Conservation (phyloP, 1,284 basidiomycete genomes). For the Lentinula novae-zelandiae region DNA sequence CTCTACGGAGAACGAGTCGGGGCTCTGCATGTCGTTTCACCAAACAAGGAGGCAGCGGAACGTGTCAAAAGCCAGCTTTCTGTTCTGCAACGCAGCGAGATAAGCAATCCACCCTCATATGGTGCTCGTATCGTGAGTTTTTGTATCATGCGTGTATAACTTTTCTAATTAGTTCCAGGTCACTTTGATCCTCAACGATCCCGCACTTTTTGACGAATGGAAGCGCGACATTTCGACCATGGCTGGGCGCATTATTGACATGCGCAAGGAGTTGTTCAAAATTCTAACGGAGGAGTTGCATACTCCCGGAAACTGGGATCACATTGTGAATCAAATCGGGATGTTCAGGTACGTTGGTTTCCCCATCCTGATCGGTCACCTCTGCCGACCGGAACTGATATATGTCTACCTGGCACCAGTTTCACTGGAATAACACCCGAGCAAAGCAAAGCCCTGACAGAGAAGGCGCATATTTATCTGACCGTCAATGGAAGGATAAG, state of each 20-base stretch:
- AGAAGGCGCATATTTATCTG: slow-evolving; percentile 86
- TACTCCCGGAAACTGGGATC: slow-evolving; percentile 91
- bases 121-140: slow-evolving; percentile 80
- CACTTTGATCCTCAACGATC: slow-evolving; percentile 74
- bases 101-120: slow-evolving; percentile 89
- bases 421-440: slow-evolving; percentile 73
- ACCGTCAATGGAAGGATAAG: slow-evolving; percentile 85
- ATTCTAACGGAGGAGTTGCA: slow-evolving; percentile 80
- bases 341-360: slow-evolving; percentile 75
- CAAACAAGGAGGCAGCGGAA: slow-evolving; percentile 60
- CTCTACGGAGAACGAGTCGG: slow-evolving; percentile 91
- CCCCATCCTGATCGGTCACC: background rate
- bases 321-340: slow-evolving; percentile 88
- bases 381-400: background rate
- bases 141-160: background rate
- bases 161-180: slow-evolving; percentile 41
- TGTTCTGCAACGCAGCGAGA: slow-evolving; percentile 86
- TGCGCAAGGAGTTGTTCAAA: slow-evolving; percentile 79
- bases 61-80: slow-evolving; percentile 83
- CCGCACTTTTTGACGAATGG: slow-evolving; percentile 80
- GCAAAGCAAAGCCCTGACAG: slow-evolving; percentile 72
- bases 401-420: slow-evolving; percentile 30
- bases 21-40: slow-evolving; percentile 74
- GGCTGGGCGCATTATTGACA: slow-evolving; percentile 88
- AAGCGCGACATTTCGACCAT: slow-evolving; percentile 88